phyloP scores from a whole-genome alignment of 768 basidiomycete species.

The Suillus ampliporus region DNA sequence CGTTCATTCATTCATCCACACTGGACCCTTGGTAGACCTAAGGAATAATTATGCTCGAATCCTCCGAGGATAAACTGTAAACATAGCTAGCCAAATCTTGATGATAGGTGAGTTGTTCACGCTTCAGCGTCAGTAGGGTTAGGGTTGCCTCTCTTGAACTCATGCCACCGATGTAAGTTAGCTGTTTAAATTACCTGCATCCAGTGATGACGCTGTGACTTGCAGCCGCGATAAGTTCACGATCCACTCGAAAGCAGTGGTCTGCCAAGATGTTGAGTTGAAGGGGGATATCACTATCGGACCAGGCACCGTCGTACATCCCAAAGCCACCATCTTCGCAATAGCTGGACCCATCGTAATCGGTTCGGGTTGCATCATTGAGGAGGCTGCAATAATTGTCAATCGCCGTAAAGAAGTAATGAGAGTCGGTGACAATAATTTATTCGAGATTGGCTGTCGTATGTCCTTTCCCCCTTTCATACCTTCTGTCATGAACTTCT shows the following conservation, averaged over 20 bases:
- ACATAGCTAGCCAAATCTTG: neutral
- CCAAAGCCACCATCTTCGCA: slow-evolving; percentile 92
- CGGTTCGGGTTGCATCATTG: slow-evolving; percentile 87
- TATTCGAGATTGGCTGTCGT: slow-evolving; percentile 96
- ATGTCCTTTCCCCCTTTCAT: slow-evolving; percentile 38
- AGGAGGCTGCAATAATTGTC: slow-evolving; percentile 89
- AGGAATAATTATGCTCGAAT: neutral
- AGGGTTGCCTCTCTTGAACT: slow-evolving; percentile 13
- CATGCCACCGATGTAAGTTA: slow-evolving; percentile 38
- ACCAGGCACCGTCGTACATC: slow-evolving; percentile 89
- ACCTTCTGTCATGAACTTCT: neutral
- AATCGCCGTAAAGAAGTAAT: slow-evolving; percentile 90
- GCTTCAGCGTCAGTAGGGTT: slow-evolving; percentile 16
- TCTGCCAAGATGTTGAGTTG: slow-evolving; percentile 93
- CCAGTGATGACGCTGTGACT: slow-evolving; percentile 11
- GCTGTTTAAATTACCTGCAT: neutral
- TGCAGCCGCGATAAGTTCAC: slow-evolving; percentile 85
- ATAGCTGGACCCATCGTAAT: slow-evolving; percentile 90
- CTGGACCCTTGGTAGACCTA: neutral
- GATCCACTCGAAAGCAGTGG: slow-evolving; percentile 88
- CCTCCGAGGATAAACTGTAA: neutral
- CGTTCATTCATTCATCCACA: neutral
- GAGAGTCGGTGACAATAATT: slow-evolving; percentile 92
- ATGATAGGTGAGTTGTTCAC: neutral
- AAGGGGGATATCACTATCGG: slow-evolving; percentile 96